Percentiles rank a stretch among this genome's conserved stretches.
These are phyloP conservation scores for Russula virescens DNA, from an alignment of 768 basidiomycete genomes.

Conservation along the genomic window DNA sequence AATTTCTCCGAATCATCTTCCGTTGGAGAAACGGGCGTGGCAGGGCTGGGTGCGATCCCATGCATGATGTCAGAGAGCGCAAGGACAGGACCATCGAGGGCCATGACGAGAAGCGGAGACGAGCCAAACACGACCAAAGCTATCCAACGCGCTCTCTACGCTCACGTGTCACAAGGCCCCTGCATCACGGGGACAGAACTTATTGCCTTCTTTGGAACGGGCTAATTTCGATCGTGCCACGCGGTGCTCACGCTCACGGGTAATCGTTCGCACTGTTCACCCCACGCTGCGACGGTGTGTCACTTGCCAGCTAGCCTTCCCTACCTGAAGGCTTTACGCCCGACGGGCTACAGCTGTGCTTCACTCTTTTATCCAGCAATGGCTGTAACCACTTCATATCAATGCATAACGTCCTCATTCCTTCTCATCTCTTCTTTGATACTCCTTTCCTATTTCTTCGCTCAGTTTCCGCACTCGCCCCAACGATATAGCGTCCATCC, in stretches of 20 bases:
- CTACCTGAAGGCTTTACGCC: background rate
- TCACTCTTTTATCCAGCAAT: constrained; percentile 17
- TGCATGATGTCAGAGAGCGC: constrained; percentile 54
- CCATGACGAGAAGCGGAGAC: constrained; percentile 27
- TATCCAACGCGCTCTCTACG: constrained; percentile 23
- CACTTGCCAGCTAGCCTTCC: background rate
- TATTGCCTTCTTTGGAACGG: background rate
- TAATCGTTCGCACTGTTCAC: background rate
- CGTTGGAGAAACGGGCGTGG: constrained; percentile 26
- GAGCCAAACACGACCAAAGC: constrained; percentile 32
- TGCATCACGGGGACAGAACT: constrained; percentile 31
- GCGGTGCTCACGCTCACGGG: background rate
- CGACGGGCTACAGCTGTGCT: constrained; percentile 1
- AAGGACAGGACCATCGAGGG: constrained; percentile 37
- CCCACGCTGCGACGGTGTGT: background rate
- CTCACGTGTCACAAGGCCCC: constrained; percentile 29
- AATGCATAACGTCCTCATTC: constrained; percentile 46
- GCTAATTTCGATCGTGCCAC: background rate
- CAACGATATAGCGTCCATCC: constrained; percentile 44
- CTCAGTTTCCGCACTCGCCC: constrained; percentile 60
- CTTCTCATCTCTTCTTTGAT: constrained; percentile 57
- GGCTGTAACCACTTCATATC: constrained; percentile 28
- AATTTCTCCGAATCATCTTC: constrained; percentile 26
- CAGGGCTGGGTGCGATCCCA: constrained; percentile 46
- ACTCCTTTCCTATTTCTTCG: constrained; percentile 54